Percentiles rank a stretch among this genome's conserved stretches.
These are phyloP conservation scores for Tuber magnatum DNA, from an alignment of 495 filamentous ascomycete genomes.

Conservation along the genomic window DNA sequence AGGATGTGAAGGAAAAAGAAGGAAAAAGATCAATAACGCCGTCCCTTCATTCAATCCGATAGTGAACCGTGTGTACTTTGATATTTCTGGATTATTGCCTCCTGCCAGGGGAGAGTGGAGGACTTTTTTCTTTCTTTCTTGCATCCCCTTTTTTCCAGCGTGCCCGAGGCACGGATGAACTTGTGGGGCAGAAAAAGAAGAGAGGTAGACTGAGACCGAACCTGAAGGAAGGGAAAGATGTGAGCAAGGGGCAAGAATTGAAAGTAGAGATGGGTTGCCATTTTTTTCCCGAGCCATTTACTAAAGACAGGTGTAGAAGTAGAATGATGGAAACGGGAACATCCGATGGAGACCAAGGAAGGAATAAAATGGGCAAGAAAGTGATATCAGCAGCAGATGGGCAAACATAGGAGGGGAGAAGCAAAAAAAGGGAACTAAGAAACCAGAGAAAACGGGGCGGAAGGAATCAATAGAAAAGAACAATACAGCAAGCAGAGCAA, in stretches of 20 bases:
- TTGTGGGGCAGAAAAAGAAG: neutral
- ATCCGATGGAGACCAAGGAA: neutral
- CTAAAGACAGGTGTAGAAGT: neutral
- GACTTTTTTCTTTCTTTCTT: neutral
- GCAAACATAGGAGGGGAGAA: neutral
- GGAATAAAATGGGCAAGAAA: neutral
- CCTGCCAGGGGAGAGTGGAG: neutral
- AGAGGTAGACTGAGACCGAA: neutral
- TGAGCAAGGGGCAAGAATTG: neutral
- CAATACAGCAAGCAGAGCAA: neutral
- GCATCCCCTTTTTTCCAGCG: neutral
- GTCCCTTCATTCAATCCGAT: slow-evolving; percentile 22
- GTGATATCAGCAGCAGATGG: neutral
- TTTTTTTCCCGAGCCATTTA: slow-evolving; percentile 9
- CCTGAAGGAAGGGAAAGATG: neutral
- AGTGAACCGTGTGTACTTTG: slow-evolving; percentile 22
- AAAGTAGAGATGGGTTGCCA: neutral
- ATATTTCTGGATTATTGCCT: slow-evolving; percentile 17
- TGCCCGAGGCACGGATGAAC: neutral
- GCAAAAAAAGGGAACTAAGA: neutral
- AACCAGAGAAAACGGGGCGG: neutral
- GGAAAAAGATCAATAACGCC: slow-evolving; percentile 29
- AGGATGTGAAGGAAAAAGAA: slow-evolving; percentile 8
- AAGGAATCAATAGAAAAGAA: neutral
- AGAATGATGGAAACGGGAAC: slow-evolving; percentile 1